These are phyloP conservation scores for Paraconiothyrium brasiliense DNA, from an alignment of 2,329 filamentous ascomycete species.

Conservation along the genomic window DNA sequence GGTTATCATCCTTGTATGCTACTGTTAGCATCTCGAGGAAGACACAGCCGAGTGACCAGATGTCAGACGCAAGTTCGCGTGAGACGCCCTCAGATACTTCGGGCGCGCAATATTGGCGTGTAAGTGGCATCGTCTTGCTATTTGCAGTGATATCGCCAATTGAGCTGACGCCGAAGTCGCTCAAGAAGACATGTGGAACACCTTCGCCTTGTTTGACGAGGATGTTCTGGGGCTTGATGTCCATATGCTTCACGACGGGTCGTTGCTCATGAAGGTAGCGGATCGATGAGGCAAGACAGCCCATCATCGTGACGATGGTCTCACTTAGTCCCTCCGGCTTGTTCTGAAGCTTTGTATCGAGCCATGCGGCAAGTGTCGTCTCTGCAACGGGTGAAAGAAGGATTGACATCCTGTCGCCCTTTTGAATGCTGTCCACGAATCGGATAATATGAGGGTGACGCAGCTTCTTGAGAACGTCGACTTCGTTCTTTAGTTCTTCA, in stretches of 20 bases:
- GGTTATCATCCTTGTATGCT: slow-evolving; percentile 34
- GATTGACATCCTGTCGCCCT: slow-evolving; percentile 49
- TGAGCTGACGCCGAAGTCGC: slow-evolving; percentile 50
- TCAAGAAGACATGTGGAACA: slow-evolving; percentile 47
- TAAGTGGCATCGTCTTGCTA: slow-evolving; percentile 36
- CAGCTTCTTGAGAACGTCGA: slow-evolving; percentile 48
- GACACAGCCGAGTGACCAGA: slow-evolving; percentile 97
- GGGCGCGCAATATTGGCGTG: slow-evolving; percentile 47
- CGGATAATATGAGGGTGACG: slow-evolving; percentile 51
- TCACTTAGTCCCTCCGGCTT: slow-evolving; percentile 35
- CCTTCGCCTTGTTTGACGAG: slow-evolving; percentile 43
- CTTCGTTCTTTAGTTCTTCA: slow-evolving; percentile 48
- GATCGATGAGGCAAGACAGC: slow-evolving; percentile 47
- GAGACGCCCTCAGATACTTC: slow-evolving; percentile 42
- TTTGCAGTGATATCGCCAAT: slow-evolving; percentile 31
- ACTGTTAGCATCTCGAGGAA: slow-evolving; percentile 86
- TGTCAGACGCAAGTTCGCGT: slow-evolving; percentile 64
- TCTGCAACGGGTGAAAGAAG: slow-evolving; percentile 49
- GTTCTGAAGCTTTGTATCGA: slow-evolving; percentile 33
- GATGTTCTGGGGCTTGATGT: slow-evolving; percentile 52
- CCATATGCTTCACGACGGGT: slow-evolving; percentile 48
- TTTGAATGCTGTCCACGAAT: slow-evolving; percentile 48
- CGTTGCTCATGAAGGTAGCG: slow-evolving; percentile 50
- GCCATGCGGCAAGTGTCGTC: slow-evolving; percentile 46
- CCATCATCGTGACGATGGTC: slow-evolving; percentile 46